phyloP scores from a whole-genome alignment of 2,329 filamentous ascomycete genomes.

The Arthrocladium fulminans region DNA sequence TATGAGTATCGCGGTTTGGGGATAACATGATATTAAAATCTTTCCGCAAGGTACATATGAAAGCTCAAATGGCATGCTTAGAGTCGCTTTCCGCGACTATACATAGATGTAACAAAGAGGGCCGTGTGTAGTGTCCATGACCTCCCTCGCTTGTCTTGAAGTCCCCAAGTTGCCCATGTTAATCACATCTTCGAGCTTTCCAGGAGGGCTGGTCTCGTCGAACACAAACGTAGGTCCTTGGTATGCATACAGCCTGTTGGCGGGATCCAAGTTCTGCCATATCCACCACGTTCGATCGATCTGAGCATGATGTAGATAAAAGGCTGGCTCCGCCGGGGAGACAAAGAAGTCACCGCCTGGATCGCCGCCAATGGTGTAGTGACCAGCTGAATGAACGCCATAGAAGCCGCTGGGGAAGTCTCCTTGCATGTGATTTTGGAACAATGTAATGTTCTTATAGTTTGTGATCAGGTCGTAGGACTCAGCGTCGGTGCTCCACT shows the following conservation, averaged over 20 bases:
- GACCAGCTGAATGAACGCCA: constrained; percentile 40
- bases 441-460: constrained; percentile 21
- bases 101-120: constrained; percentile 18
- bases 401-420: constrained; percentile 26
- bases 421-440: constrained; percentile 28
- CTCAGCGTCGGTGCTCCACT: constrained; percentile 18
- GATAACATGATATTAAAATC: background rate
- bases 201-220: constrained; percentile 14
- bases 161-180: constrained; percentile 11
- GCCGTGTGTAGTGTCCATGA: constrained; percentile 17
- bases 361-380: constrained; percentile 33
- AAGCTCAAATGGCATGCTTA: background rate
- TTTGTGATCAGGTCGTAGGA: constrained; percentile 17
- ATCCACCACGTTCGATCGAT: constrained; percentile 44
- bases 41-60: background rate
- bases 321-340: constrained; percentile 39
- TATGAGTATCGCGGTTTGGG: too few relatives aligned
- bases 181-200: constrained; percentile 16
- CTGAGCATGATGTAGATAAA: constrained; percentile 42
- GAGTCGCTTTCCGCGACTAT: background rate
- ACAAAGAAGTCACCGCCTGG: constrained; percentile 34
- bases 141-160: constrained; percentile 13
- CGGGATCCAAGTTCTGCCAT: constrained; percentile 38
- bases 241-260: constrained; percentile 24
- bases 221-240: constrained; percentile 20